phyloP scores from a whole-genome alignment of 768 basidiomycete species.

The Serendipita vermifera region DNA sequence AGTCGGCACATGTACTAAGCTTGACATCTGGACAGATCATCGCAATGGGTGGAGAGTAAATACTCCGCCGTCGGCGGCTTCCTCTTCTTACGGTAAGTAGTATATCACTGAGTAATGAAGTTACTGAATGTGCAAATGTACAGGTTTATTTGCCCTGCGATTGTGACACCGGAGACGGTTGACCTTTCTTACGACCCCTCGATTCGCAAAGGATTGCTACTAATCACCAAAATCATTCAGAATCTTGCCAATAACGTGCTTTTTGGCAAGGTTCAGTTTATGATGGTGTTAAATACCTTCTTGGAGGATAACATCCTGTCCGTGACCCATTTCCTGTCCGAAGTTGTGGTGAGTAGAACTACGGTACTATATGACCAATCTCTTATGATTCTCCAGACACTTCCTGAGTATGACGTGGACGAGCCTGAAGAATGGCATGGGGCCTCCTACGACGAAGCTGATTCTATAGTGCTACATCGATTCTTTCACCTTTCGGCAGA shows the following conservation, averaged over 20 bases:
- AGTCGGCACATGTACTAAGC: background rate
- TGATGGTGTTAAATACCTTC: slow-evolving; percentile 69
- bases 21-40: slow-evolving; percentile 30
- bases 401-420: slow-evolving; percentile 9
- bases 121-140: background rate
- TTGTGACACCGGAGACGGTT: slow-evolving; percentile 72
- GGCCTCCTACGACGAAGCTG: slow-evolving; percentile 70
- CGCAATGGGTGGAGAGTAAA: slow-evolving; percentile 66
- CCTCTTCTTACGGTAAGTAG: slow-evolving; percentile 65
- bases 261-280: slow-evolving; percentile 82
- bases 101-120: background rate
- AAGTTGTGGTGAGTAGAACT: slow-evolving; percentile 54
- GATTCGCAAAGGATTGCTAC: slow-evolving; percentile 66
- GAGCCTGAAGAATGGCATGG: slow-evolving; percentile 56
- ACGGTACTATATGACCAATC: background rate
- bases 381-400: slow-evolving; percentile 1
- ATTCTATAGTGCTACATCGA: slow-evolving; percentile 68
- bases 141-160: slow-evolving; percentile 84
- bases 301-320: slow-evolving; percentile 53
- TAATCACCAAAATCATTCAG: slow-evolving; percentile 85
- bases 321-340: slow-evolving; percentile 64
- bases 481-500: slow-evolving; percentile 78
- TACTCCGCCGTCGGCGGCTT: slow-evolving; percentile 79
- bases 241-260: slow-evolving; percentile 89
- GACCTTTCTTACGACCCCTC: slow-evolving; percentile 62